Evolutionary conservation across 176 grass and related monocot species (phyloP).

Genomic region (Avena sativa): DNA sequence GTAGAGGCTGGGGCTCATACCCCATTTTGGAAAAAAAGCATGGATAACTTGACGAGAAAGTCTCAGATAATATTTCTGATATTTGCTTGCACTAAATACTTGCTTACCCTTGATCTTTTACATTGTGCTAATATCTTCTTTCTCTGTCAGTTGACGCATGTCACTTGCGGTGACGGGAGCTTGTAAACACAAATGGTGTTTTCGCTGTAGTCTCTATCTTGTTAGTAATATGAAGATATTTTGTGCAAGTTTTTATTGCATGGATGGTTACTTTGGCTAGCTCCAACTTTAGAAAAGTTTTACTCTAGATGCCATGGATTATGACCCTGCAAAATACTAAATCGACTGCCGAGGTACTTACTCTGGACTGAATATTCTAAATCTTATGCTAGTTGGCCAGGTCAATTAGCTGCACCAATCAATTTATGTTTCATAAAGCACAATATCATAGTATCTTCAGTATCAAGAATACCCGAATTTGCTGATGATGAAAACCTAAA

Average conservation of each 20-base stretch:
- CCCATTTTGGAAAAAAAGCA: too few species aligned
- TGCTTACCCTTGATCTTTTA: neutral
- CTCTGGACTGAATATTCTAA: neutral
- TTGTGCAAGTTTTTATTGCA: neutral
- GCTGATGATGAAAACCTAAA: too few species aligned
- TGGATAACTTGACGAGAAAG: too few species aligned
- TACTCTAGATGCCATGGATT: neutral
- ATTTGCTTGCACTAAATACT: too few species aligned
- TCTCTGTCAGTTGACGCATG: neutral
- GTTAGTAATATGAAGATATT: slow-evolving; percentile 4
- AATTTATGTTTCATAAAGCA: neutral
- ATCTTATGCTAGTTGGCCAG: neutral
- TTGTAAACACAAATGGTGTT: neutral
- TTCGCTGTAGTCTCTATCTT: neutral
- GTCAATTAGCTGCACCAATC: neutral
- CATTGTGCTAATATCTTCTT: neutral
- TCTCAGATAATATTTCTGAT: too few species aligned
- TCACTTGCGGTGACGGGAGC: neutral
- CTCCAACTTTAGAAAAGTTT: neutral
- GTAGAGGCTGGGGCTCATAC: too few species aligned
- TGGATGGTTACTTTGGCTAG: neutral
- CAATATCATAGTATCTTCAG: neutral
- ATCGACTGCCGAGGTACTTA: neutral
- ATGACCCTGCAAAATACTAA: neutral
- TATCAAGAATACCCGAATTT: neutral